Base-by-base conservation (phyloP, 148 eudicot species). In the Arctostaphylos glauca region DNA sequence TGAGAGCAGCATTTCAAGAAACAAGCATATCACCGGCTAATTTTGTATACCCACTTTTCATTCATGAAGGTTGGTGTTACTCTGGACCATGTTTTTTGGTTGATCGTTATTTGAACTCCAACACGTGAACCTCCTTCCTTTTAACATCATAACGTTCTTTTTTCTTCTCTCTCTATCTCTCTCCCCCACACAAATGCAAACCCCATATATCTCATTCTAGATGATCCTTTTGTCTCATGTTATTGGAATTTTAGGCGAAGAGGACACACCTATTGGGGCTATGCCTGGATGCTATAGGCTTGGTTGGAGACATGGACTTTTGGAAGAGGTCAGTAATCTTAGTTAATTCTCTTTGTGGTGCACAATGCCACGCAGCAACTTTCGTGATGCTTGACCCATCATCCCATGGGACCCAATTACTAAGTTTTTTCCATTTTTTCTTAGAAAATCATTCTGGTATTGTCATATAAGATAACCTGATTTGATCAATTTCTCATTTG, bases 281-380 rank as follows among this genome's bases (percentile, higher is more conserved):
- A 96, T 96, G 99, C 99, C 99, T 48, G 99, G 99, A 15, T 96
- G 99, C 70, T 96, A 91, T 83, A 92, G 99, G 86, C 96, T 96
- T 71, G 98, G 98, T 18, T 94, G 99, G 99, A 90, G 97, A 83
- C 99, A 96, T 87, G 98, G 99, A 78, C 98, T 96, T 84, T 66
- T 96, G n/a, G 97, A 96, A 87, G 92, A 96, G 98, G 99, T 96
- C 79, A 46, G 76, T 85, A 14, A 79, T 70, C 77, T 84, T 49
- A 68, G 41, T 6, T 9, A n/a, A 5, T 43, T 62, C 5, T 12
- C 5, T 15, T 54, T 54, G 18, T 80, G 4, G 9, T 77, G 70
- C 25, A 54, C 46, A 67, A 56, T 54, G n/a, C 25, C 25, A 79
- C 16, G 4, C 21, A 3, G 13, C n/a, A 78, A n/a, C 18, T 71